phyloP scores from a whole-genome alignment of 768 basidiomycete genomes.

The Crassisporium funariophilum region DNA sequence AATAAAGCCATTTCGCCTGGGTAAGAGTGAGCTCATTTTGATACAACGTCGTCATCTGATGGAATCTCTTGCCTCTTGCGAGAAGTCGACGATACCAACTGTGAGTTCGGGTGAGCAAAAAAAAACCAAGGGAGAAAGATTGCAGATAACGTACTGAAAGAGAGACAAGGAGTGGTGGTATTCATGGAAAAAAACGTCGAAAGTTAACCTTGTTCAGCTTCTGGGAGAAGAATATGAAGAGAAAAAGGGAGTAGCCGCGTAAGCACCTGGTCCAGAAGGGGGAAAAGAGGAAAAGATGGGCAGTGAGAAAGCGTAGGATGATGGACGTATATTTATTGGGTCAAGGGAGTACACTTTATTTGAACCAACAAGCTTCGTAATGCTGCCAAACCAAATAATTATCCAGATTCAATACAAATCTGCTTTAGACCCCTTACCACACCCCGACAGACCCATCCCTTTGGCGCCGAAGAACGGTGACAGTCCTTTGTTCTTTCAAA shows the following conservation, averaged over 20 bases:
- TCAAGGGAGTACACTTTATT: constrained; percentile 11
- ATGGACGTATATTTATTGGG: constrained; percentile 8
- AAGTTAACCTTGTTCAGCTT: constrained; percentile 15
- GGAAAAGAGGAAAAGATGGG: constrained; percentile 1
- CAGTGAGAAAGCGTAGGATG: constrained; percentile 11
- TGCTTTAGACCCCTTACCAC: constrained; percentile 5
- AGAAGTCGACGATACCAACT: constrained; percentile 85
- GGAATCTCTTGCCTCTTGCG: constrained; percentile 54
- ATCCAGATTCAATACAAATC: constrained; percentile 8
- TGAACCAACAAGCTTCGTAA: constrained; percentile 4
- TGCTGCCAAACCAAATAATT: constrained; percentile 5
- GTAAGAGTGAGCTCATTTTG: too few relatives aligned
- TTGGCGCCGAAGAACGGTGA: too few relatives aligned
- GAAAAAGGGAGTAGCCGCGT: constrained; percentile 12
- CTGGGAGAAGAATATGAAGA: constrained; percentile 14
- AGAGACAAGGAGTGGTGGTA: constrained; percentile 58
- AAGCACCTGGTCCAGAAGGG: constrained; percentile 11
- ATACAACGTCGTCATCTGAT: too few relatives aligned
- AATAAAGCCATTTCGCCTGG: constrained; percentile 68
- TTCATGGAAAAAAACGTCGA: constrained; percentile 37
- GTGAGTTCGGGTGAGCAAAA: constrained; percentile 10
- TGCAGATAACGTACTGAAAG: constrained; percentile 64
- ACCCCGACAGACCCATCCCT: constrained; percentile 3
- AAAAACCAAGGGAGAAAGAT: constrained; percentile 5
- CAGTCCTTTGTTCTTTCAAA: too few relatives aligned